Conservation (phyloP, 768 basidiomycete species). For the Amanita muscaria region DNA sequence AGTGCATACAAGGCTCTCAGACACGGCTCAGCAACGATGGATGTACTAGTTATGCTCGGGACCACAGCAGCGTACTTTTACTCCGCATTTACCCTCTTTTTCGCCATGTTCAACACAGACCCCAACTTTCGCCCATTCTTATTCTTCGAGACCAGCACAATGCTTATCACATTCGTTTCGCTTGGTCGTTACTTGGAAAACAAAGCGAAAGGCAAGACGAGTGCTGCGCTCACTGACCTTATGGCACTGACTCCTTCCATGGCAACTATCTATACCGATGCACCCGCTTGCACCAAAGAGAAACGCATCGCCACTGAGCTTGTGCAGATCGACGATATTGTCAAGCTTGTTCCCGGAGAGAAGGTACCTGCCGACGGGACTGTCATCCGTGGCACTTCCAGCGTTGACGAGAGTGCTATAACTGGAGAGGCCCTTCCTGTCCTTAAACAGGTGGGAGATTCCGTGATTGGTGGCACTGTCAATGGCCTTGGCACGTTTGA, state of each 20-base stretch:
- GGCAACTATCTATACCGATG: constrained; percentile 91
- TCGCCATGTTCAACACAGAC: constrained; percentile 53
- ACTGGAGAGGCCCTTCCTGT: constrained; percentile 92
- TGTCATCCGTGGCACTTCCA: constrained; percentile 78
- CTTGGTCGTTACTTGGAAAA: constrained; percentile 95
- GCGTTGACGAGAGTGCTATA: constrained; percentile 91
- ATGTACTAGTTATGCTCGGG: constrained; percentile 92
- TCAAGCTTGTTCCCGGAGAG: constrained; percentile 94
- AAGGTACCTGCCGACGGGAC: constrained; percentile 95
- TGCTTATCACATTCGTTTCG: constrained; percentile 96
- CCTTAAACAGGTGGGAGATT: constrained; percentile 73
- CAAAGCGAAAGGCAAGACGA: constrained; percentile 93
- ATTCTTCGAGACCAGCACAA: constrained; percentile 98
- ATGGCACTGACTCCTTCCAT: constrained; percentile 94
- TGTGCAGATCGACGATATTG: constrained; percentile 86
- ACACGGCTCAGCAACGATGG: constrained; percentile 92
- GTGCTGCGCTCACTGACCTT: constrained; percentile 91
- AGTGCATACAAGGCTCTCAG: constrained; percentile 87
- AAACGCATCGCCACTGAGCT: constrained; percentile 92
- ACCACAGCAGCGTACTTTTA: constrained; percentile 93
- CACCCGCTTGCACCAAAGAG: constrained; percentile 69
- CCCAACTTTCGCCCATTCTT: constrained; percentile 71
- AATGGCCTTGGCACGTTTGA: constrained; percentile 97
- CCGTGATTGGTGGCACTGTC: constrained; percentile 93
- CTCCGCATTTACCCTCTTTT: constrained; percentile 64